Conservation (phyloP, 345 rosid species). For the Eucalyptus grandis region DNA sequence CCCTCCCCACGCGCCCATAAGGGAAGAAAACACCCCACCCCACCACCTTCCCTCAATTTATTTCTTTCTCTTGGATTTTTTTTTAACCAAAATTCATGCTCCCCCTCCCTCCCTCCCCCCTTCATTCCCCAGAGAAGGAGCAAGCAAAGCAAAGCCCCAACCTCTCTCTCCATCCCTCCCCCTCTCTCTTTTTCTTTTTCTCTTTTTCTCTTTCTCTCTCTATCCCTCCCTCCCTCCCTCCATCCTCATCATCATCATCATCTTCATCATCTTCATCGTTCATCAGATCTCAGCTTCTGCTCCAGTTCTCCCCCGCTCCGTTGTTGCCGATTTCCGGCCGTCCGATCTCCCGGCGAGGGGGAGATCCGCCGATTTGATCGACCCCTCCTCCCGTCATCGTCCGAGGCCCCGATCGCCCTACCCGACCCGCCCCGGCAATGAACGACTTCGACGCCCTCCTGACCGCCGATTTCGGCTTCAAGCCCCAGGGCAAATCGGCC, state of each 20-base stretch:
- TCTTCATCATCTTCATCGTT: background rate
- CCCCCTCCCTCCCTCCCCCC: background rate
- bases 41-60: no score
- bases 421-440: background rate
- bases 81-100: background rate
- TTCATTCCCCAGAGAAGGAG: background rate
- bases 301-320: background rate
- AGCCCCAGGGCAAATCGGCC: conserved; percentile 36
- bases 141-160: background rate
- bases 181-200: background rate
- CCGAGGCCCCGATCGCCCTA: background rate
- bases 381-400: rapidly evolving
- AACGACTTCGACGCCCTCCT: conserved; percentile 32
- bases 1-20: background rate
- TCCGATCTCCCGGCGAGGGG: background rate
- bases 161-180: background rate
- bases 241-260: background rate
- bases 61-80: background rate
- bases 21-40: no score
- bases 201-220: no score
- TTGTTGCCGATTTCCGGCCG: background rate
- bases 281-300: background rate
- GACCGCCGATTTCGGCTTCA: conserved; percentile 25
- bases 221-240: background rate
- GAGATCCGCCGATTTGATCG: background rate